A percentile compares a stretch with the other conserved stretches of the same genome.
These are phyloP conservation scores for Fusarium albosuccineum DNA, from an alignment of 2,329 filamentous ascomycete genomes.

Conservation along the genomic window DNA sequence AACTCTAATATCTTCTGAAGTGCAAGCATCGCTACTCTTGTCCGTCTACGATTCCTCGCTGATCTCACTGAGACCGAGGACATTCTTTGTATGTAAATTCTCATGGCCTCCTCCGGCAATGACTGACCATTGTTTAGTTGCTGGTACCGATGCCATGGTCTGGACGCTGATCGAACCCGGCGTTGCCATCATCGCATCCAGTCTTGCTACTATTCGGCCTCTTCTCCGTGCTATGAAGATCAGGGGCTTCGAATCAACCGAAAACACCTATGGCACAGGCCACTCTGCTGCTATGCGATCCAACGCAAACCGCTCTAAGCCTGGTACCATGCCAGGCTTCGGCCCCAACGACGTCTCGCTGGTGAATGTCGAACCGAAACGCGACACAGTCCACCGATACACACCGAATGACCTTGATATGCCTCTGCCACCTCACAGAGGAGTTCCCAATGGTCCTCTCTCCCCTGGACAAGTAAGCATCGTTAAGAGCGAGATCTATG, in stretches of 20 bases:
- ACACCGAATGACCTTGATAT: conserved; percentile 25
- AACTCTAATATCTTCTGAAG: conserved; percentile 46
- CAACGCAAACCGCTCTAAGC: conserved; percentile 29
- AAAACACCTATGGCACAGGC: conserved; percentile 50
- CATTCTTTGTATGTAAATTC: conserved; percentile 58
- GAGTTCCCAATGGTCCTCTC: conserved; percentile 22
- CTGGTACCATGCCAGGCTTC: conserved; percentile 40
- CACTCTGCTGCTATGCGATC: conserved; percentile 46
- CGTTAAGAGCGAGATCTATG: conserved; percentile 52
- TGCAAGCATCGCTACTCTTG: conserved; percentile 67
- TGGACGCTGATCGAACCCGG: conserved; percentile 71
- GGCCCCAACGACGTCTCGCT: conserved; percentile 56
- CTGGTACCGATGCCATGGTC: conserved; percentile 65
- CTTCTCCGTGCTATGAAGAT: conserved; percentile 63
- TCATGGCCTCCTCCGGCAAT: background rate
- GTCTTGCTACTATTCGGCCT: conserved; percentile 67
- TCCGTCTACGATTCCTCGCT: conserved; percentile 63
- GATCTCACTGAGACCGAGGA: conserved; percentile 60
- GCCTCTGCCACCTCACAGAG: conserved; percentile 41
- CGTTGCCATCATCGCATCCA: conserved; percentile 67
- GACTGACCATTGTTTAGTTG: conserved; percentile 51
- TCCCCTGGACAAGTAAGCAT: conserved; percentile 39
- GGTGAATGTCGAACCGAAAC: conserved; percentile 42
- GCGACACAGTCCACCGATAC: conserved; percentile 14
- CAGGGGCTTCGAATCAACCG: conserved; percentile 60